Percentiles rank a stretch among this genome's conserved stretches.
These are phyloP conservation scores for Xylaria sp. DNA, from an alignment of 2,329 filamentous ascomycete species.

Conservation along the genomic window DNA sequence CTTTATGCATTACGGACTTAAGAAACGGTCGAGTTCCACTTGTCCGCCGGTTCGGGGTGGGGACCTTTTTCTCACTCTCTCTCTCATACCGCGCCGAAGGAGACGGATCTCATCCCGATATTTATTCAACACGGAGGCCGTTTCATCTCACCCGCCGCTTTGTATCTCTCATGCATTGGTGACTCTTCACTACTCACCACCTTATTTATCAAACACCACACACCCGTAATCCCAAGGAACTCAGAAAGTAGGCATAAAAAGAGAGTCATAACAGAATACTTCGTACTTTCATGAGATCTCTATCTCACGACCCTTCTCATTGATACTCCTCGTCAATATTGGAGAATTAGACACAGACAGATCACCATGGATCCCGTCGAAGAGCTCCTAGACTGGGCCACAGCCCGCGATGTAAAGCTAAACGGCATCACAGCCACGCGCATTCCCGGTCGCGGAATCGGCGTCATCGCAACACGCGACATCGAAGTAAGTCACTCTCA, in stretches of 20 bases:
- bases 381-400: constrained; percentile 64
- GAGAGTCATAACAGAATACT: too few species aligned
- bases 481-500: constrained; percentile 46
- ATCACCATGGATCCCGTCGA: constrained; percentile 31
- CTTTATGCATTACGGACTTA: background rate
- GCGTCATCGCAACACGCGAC: constrained; percentile 31
- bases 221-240: too few species aligned
- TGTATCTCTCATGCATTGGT: background rate
- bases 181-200: too few species aligned
- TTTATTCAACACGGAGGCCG: too few species aligned
- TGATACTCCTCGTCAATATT: background rate
- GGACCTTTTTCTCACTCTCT: background rate
- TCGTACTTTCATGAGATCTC: background rate
- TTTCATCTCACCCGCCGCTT: background rate
- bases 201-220: too few species aligned
- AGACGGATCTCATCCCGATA: too few species aligned
- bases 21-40: background rate
- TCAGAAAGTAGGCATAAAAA: too few species aligned
- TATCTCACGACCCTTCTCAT: background rate
- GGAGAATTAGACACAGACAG: background rate
- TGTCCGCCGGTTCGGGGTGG: background rate
- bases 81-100: background rate
- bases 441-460: constrained; percentile 69
- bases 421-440: constrained; percentile 60
- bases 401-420: constrained; percentile 57